These are phyloP conservation scores for Ceratocystis cubensis DNA, from an alignment of 2,329 filamentous ascomycete species.

Conservation along the genomic window DNA sequence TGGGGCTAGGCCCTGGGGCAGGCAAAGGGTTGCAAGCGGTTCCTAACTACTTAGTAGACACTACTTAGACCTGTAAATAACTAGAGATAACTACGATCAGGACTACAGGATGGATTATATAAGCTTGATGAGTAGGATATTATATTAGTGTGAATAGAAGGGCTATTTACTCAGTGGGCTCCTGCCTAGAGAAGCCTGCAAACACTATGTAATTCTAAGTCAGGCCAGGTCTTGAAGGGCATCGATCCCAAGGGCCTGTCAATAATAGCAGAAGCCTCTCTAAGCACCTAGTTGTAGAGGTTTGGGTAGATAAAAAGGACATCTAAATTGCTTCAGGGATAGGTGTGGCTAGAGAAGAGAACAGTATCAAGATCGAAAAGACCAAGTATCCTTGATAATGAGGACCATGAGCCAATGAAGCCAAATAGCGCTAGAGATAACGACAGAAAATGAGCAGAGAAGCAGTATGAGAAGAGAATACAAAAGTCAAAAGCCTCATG, in stretches of 20 bases:
- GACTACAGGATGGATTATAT: background rate
- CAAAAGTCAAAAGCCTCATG: background rate
- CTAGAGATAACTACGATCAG: too few relatives aligned
- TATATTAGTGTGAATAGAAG: background rate
- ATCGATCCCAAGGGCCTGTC: too few relatives aligned
- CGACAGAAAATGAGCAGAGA: background rate
- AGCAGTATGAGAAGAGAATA: conserved; percentile 1
- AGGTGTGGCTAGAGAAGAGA: background rate
- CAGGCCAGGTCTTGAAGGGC: background rate
- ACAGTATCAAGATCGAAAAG: background rate
- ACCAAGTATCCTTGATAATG: background rate
- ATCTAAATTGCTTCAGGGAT: background rate
- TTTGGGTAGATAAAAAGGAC: background rate
- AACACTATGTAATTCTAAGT: background rate
- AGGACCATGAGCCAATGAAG: background rate
- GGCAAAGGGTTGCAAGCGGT: too few relatives aligned
- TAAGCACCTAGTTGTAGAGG: background rate
- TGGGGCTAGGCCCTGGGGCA: too few relatives aligned
- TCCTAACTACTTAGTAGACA: too few relatives aligned
- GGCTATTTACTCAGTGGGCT: too few relatives aligned
- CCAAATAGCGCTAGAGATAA: background rate
- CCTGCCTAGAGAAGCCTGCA: background rate
- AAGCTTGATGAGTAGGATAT: background rate
- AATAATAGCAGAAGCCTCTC: background rate
- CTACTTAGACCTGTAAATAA: too few relatives aligned